Base-by-base conservation (phyloP, 495 filamentous ascomycete genomes). In the Penicillium paradoxum region DNA sequence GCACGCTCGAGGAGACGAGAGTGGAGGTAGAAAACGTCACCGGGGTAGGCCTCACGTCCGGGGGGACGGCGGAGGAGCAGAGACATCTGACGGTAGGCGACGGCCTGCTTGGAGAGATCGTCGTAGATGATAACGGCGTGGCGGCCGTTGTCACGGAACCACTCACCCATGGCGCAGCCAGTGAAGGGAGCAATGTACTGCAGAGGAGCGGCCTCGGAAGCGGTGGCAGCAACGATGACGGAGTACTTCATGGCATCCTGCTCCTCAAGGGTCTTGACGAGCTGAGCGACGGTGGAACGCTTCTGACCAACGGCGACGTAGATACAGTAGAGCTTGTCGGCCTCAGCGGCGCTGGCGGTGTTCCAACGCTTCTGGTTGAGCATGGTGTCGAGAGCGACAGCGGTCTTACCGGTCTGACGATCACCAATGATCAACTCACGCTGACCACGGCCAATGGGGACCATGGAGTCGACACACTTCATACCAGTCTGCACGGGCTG, bases 401-500 rank as follows among this genome's bases (percentile, higher is more conserved):
- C 93, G 71, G 93, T 98, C 88, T 98, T 98, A 78, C 93, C 93
- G 62, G 93, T 98, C 78, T 98, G 93, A 88, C 93, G 95, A 76
- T 98, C 93, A 78, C 93, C 93, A 79, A 98, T 98, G 76, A 98
- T 97, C 80, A 98, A 82, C 80, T 98, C 93, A 89, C 93, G 93
- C 81, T 98, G 93, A 66, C 93, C 93, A 91, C 93, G 93, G 72
- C 93, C 93, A 68, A 98, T 97, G 66, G 93, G 93, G 55, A 98
- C 93, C 93, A 98, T 98, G 71, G 93, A 91, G 75, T 98, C 93
- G 82, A 98, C 83, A 72, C 91, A 95, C 83, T 97, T 98, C 60
- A 98, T 84, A 77, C 93, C 93, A 71, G 93, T 98, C 85, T 98
- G 93, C 50, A 98, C 93, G 52, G 93, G 95, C 82, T 98, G 82